phyloP scores from a whole-genome alignment of 2,329 filamentous ascomycete genomes.

The Scedosporium minutisporum region DNA sequence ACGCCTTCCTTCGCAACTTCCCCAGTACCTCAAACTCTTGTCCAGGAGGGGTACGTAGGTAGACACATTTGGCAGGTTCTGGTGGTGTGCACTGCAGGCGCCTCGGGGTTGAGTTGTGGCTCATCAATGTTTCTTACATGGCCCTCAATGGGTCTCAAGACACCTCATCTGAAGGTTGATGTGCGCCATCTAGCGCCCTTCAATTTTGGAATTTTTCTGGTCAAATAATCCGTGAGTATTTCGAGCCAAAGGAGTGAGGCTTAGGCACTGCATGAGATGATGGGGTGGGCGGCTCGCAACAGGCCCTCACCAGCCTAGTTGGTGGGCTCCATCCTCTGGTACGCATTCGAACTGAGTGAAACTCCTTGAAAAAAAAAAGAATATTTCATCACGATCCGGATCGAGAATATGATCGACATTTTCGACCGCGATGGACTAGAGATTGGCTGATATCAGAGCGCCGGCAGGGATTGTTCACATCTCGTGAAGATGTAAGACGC shows the following conservation, averaged over 20 bases:
- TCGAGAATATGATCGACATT: not conserved
- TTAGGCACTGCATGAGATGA: not conserved
- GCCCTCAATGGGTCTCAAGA: too few relatives aligned
- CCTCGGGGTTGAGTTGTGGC: too few relatives aligned
- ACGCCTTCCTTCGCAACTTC: too few relatives aligned
- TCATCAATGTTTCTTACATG: too few relatives aligned
- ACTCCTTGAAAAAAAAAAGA: not conserved
- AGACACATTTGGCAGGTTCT: too few relatives aligned
- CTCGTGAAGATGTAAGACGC: not conserved
- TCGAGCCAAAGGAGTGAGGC: not conserved
- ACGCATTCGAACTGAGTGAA: not conserved
- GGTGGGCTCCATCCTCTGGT: not conserved
- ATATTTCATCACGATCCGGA: not conserved
- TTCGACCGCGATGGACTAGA: not conserved
- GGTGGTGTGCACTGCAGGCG: too few relatives aligned
- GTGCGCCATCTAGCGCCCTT: too few relatives aligned
- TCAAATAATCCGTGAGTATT: not conserved
- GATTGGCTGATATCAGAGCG: not conserved
- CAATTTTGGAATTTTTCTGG: too few relatives aligned
- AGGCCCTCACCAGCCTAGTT: not conserved
- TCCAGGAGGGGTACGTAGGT: too few relatives aligned
- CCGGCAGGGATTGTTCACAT: not conserved
- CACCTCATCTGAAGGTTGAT: not conserved
- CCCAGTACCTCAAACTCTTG: too few relatives aligned
- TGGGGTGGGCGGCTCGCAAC: not conserved